Conservation (phyloP, 371 early-diverging fungal species). For the Vairimorpha apis region DNA sequence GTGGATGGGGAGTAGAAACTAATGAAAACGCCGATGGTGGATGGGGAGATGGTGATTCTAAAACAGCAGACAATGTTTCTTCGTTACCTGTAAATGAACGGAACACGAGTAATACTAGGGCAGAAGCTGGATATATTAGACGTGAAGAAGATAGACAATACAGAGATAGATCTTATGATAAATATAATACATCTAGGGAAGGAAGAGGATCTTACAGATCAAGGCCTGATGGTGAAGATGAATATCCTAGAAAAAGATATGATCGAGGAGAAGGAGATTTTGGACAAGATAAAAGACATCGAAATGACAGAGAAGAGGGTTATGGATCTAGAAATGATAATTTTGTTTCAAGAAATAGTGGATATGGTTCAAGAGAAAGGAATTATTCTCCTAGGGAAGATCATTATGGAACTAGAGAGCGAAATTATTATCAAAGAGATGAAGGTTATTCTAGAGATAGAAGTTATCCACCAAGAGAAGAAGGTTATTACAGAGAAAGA, state of each 20-base stretch:
- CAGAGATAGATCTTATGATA: not conserved
- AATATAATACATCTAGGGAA: not conserved
- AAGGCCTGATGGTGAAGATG: too few species aligned
- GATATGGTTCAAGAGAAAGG: not conserved
- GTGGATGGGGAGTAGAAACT: not conserved
- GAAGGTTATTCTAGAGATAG: not conserved
- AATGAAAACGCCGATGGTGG: not conserved
- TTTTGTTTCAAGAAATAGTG: too few species aligned
- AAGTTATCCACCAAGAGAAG: not conserved
- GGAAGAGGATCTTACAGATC: not conserved
- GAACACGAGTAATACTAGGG: not conserved
- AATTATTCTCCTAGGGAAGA: not conserved
- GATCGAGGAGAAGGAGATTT: not conserved
- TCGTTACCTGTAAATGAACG: not conserved
- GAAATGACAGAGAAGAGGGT: not conserved
- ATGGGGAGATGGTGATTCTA: not conserved
- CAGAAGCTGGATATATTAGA: not conserved
- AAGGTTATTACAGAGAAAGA: not conserved
- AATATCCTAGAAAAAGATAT: slow-evolving; percentile 7
- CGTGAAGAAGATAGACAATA: not conserved
- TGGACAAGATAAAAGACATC: slow-evolving; percentile 1
- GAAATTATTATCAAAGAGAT: not conserved
- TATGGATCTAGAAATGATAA: not conserved
- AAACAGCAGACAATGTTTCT: too few species aligned
- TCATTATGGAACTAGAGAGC: not conserved